A percentile compares a stretch with the other conserved stretches of the same genome.
Conservation (phyloP, 1,139 yeast genomes). For the Diutina mesorugosa region DNA sequence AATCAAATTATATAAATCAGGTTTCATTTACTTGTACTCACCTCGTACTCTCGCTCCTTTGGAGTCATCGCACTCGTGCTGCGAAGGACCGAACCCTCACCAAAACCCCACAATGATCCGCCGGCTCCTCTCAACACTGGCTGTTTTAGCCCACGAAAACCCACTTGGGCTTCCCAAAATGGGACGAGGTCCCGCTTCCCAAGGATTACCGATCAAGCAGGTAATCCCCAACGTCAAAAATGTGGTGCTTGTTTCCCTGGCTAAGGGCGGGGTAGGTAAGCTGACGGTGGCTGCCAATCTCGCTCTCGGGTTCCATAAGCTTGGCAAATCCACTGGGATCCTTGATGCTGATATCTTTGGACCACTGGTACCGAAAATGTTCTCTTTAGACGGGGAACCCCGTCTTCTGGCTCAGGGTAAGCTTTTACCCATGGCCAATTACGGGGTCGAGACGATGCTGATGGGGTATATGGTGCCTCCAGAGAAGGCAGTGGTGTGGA, state of each 20-base stretch:
- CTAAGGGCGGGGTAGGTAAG: slow-evolving; percentile 70
- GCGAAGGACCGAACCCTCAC: background rate
- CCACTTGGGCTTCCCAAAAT: slow-evolving; percentile 11
- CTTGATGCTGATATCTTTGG: slow-evolving; percentile 80
- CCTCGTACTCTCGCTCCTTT: background rate
- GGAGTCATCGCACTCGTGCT: too few relatives aligned
- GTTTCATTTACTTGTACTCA: too few relatives aligned
- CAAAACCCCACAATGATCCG: background rate
- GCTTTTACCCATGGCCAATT: slow-evolving; percentile 58
- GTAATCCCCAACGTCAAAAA: slow-evolving; percentile 47
- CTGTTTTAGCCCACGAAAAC: slow-evolving; percentile 6
- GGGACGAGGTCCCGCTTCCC: slow-evolving; percentile 41
- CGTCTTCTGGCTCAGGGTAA: slow-evolving; percentile 40
- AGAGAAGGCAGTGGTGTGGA: slow-evolving; percentile 67
- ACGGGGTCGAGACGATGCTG: slow-evolving; percentile 77
- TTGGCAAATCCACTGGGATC: slow-evolving; percentile 52
- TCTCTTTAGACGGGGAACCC: slow-evolving; percentile 58
- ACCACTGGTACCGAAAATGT: slow-evolving; percentile 64
- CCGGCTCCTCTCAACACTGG: background rate
- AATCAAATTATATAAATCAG: too few relatives aligned
- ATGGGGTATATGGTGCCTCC: slow-evolving; percentile 77
- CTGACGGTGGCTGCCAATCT: slow-evolving; percentile 51
- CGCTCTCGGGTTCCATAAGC: slow-evolving; percentile 45
- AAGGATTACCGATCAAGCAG: slow-evolving; percentile 43
- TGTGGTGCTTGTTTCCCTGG: slow-evolving; percentile 62